Conservation (phyloP, 352 stramenopile species). For the Globisporangium nodosum region DNA sequence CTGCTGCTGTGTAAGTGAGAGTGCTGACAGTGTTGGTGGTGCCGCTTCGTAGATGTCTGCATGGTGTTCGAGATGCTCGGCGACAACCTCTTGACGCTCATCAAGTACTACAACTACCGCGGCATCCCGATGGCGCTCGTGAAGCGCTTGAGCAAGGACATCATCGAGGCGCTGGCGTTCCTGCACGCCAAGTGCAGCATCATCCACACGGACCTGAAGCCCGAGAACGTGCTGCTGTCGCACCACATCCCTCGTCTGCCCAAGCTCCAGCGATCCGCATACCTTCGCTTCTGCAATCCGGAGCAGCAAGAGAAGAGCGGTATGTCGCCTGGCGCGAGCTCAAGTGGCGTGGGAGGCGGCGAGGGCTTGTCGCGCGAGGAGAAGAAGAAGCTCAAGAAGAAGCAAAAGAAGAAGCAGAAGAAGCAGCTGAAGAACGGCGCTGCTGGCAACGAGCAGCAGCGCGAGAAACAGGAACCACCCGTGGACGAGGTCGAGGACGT, state of each 20-base stretch:
- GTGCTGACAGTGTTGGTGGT: not conserved
- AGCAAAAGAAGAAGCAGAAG: constrained; percentile 93
- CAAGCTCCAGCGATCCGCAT: constrained; percentile 56
- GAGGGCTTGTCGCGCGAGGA: constrained; percentile 73
- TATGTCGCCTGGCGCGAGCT: too few species aligned
- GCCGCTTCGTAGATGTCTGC: constrained; percentile 75
- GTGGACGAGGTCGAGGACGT: constrained; percentile 3
- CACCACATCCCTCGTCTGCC: constrained; percentile 66
- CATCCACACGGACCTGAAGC: constrained; percentile 99
- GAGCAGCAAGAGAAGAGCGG: constrained; percentile 27
- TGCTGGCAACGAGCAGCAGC: constrained; percentile 11
- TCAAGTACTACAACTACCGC: constrained; percentile 99
- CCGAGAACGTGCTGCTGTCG: constrained; percentile 97
- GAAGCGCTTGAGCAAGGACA: constrained; percentile 92
- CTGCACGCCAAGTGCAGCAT: constrained; percentile 97
- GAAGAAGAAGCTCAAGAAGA: constrained; percentile 92
- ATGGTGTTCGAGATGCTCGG: constrained; percentile 99
- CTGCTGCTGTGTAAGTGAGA: not conserved
- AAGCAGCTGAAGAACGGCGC: constrained; percentile 66
- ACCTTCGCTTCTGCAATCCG: constrained; percentile 25
- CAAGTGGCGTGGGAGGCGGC: constrained; percentile 14
- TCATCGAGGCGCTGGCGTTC: constrained; percentile 96
- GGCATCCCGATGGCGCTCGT: constrained; percentile 95
- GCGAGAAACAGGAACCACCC: not conserved
- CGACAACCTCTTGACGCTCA: constrained; percentile 97